Evolutionary conservation across 2,329 filamentous ascomycete species (phyloP).

Genomic region (Penicillium sp.): DNA sequence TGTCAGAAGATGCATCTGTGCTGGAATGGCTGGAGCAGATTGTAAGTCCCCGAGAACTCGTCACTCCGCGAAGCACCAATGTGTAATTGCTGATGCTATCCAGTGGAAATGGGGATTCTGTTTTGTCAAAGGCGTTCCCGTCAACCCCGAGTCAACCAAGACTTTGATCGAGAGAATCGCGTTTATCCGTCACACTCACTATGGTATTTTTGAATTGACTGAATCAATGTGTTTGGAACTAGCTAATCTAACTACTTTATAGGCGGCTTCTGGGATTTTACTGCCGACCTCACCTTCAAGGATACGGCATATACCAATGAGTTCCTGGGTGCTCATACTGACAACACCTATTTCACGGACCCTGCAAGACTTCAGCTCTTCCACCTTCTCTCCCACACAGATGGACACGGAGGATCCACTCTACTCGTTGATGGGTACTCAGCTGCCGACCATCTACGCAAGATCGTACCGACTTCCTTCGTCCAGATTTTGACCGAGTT

Average conservation of each 20-base stretch:
- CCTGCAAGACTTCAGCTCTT: conserved; percentile 88
- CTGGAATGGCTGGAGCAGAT: conserved; percentile 61
- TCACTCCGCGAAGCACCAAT: not conserved
- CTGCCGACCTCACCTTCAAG: conserved; percentile 77
- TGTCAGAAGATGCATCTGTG: conserved; percentile 54
- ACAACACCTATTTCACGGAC: conserved; percentile 93
- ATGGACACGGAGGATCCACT: conserved; percentile 62
- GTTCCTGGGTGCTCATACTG: conserved; percentile 77
- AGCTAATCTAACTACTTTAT: not conserved
- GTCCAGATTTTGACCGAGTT: conserved; percentile 52
- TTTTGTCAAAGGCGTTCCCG: conserved; percentile 67
- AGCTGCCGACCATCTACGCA: conserved; percentile 58
- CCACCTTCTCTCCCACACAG: conserved; percentile 76
- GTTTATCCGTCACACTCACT: conserved; percentile 85
- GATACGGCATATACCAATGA: conserved; percentile 90
- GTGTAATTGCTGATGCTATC: conserved; percentile 7
- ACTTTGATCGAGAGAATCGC: conserved; percentile 73
- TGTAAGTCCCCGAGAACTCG: conserved; percentile 22
- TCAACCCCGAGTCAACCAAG: conserved; percentile 65
- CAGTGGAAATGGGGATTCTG: conserved; percentile 68
- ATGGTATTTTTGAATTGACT: conserved; percentile 56
- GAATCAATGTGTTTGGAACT: not conserved
- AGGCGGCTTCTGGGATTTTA: conserved; percentile 77
- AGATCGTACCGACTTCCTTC: conserved; percentile 54
- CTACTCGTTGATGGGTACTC: conserved; percentile 82